Evolutionary conservation across 257 asterid species (phyloP), one percentile per base, ranked within the genome.

Genomic region (Gynochthodes officinalis): DNA sequence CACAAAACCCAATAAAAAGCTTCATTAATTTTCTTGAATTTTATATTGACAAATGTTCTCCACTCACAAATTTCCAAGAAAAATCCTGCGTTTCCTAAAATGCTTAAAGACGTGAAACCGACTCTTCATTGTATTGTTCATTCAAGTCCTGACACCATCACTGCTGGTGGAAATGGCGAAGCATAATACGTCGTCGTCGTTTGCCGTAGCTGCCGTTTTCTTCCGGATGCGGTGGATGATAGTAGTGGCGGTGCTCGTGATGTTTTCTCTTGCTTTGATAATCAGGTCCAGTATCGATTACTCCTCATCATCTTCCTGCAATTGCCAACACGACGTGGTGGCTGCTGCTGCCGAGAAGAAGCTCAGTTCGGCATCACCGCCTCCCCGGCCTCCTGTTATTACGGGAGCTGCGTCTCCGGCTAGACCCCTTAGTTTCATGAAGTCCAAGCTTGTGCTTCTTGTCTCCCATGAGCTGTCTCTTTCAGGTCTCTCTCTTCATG

Each of bases 401-500:
- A 43, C 69, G 15, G 43, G 27, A 12, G 23, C 70, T 80, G 92
- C 32, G 86, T 82, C 78, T 76, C 74, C 82, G 82, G 77, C 79
- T 83, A 84, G 78, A 46, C 88, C 96, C 0, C 93, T 92, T 74
- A 75, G 76, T 78, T 92, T 89, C 78, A 89, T 92, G 96, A 89
- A 86, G 78, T 91, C 97, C 28, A 89, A 87, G 87, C 83, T 87
- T 30, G 89, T 91, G 63, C 95, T 91, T 35, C 63, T 92, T 68
- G 97, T 89, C 43, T 92, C 97, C 0, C 96, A 92, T 78, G 96
- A 92, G 71, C 95, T 92, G 61, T 89, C 97, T 35, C 97, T 88
- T 65, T 89, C 97, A 25, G 97, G 97, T 92, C 40, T 12, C 46
- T 37, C 10, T 62, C 8, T 39, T 50, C 18, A 23, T 55, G 33